phyloP scores from a whole-genome alignment of 2,329 filamentous ascomycete species.

The Plectosphaerella sp. region DNA sequence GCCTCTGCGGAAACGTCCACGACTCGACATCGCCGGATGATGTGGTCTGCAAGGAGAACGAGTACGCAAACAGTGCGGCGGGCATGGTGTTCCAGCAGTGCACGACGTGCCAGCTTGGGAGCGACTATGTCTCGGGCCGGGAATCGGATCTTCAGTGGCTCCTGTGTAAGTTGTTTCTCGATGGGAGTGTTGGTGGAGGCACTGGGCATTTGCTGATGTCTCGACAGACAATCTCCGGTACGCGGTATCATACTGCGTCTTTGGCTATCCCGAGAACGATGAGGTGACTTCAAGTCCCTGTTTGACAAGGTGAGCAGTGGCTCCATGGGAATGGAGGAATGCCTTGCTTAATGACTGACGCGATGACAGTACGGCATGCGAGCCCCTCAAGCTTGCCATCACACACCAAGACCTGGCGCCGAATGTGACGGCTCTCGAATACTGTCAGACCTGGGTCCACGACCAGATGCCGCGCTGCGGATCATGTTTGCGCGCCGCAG shows the following conservation, averaged over 20 bases:
- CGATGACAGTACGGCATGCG: constrained; percentile 45
- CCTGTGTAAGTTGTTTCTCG: constrained; percentile 43
- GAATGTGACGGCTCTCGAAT: constrained; percentile 42
- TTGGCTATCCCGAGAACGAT: constrained; percentile 38
- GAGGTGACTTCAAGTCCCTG: constrained; percentile 40
- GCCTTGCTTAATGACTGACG: background rate
- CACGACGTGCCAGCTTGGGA: constrained; percentile 46
- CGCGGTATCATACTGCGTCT: constrained; percentile 51
- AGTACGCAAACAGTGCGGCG: constrained; percentile 28
- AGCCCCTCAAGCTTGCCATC: constrained; percentile 39
- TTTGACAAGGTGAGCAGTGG: constrained; percentile 41
- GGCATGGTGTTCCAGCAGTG: constrained; percentile 49
- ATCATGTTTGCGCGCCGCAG: constrained; percentile 36
- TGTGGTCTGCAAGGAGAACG: constrained; percentile 40
- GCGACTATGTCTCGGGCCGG: constrained; percentile 37
- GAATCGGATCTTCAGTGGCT: constrained; percentile 49
- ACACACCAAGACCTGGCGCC: constrained; percentile 44
- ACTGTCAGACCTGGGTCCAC: constrained; percentile 45
- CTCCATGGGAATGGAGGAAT: too few species aligned
- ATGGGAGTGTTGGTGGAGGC: too few species aligned
- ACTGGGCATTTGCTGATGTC: background rate
- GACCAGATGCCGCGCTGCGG: constrained; percentile 37
- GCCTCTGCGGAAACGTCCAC: constrained; percentile 50
- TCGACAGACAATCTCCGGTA: constrained; percentile 53
- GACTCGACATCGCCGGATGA: constrained; percentile 38